These are phyloP conservation scores for Besnoitia besnoiti DNA, from an alignment of 169 alveolate genomes.

Conservation along the genomic window DNA sequence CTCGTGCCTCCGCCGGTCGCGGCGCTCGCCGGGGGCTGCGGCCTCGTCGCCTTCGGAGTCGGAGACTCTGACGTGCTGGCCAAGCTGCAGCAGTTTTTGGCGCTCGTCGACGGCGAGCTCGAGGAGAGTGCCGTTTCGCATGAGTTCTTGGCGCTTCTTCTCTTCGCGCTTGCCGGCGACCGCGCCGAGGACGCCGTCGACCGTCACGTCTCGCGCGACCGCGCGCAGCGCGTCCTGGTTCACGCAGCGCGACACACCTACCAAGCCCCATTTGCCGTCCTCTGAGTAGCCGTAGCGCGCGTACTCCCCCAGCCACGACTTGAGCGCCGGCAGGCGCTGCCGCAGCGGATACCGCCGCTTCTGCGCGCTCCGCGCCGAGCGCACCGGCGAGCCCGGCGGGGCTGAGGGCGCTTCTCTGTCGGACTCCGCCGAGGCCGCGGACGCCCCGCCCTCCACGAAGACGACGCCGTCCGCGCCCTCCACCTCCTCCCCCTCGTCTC, in stretches of 20 bases:
- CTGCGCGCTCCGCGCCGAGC: not conserved
- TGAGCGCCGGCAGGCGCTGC: conserved; percentile 16
- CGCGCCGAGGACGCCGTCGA: conserved; percentile 19
- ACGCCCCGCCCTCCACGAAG: not conserved
- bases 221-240: conserved; percentile 4
- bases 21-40: not conserved
- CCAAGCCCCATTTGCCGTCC: conserved; percentile 25
- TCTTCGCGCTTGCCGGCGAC: not conserved
- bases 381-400: not conserved
- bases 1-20: not conserved
- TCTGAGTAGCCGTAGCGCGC: conserved; percentile 23
- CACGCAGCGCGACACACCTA: conserved; percentile 8
- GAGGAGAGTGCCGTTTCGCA: not conserved
- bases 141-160: not conserved
- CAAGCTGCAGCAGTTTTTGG: not conserved
- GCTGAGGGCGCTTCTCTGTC: not conserved
- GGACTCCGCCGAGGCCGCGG: not conserved
- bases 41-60: not conserved
- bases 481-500: not conserved
- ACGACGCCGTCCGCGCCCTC: not conserved
- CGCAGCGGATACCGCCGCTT: not conserved
- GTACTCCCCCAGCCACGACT: conserved; percentile 34
- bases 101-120: conserved; percentile 20
- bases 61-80: not conserved
- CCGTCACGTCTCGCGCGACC: conserved; percentile 28